Percentiles rank a stretch among this genome's conserved stretches.
Evolutionary conservation across 2,329 filamentous ascomycete genomes (phyloP).

Genomic region (Blumeriella jaapii): DNA sequence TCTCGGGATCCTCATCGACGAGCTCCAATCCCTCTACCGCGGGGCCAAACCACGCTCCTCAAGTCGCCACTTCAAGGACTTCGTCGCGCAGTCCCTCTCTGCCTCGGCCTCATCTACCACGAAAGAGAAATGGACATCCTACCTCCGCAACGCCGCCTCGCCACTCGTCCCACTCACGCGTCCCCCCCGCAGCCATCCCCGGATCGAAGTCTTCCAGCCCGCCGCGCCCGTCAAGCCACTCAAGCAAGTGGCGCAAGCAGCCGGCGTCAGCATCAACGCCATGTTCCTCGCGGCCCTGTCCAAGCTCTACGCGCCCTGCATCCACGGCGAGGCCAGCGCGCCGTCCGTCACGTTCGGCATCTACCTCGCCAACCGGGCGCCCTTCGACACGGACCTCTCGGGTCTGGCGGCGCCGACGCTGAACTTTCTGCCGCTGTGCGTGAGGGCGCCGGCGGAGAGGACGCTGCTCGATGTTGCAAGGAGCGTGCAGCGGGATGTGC

Average conservation of each 20-base stretch:
- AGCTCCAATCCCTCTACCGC: conserved; percentile 36
- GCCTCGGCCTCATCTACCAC: conserved; percentile 15
- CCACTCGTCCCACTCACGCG: conserved; percentile 26
- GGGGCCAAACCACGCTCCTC: conserved; percentile 4
- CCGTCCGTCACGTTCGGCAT: conserved; percentile 50
- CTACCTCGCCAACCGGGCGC: conserved; percentile 69
- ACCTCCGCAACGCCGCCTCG: conserved; percentile 23
- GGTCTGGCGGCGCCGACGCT: conserved; percentile 56
- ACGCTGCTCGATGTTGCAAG: conserved; percentile 43
- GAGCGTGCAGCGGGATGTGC: conserved; percentile 56
- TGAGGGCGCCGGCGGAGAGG: conserved; percentile 30
- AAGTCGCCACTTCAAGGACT: conserved; percentile 16
- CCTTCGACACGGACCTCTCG: conserved; percentile 37
- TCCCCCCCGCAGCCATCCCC: neutral
- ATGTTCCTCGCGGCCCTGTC: conserved; percentile 66
- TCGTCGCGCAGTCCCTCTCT: conserved; percentile 33
- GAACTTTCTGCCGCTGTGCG: conserved; percentile 62
- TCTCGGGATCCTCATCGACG: conserved; percentile 49
- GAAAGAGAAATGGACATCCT: conserved; percentile 33
- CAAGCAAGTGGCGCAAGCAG: conserved; percentile 31
- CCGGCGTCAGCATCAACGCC: conserved; percentile 58
- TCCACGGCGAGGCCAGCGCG: neutral
- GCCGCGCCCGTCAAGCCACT: conserved; percentile 34
- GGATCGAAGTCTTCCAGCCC: conserved; percentile 35
- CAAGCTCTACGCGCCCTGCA: conserved; percentile 26